Evolutionary conservation across 2,329 filamentous ascomycete species (phyloP).

Genomic region (Rhexocercosporidium sp.): DNA sequence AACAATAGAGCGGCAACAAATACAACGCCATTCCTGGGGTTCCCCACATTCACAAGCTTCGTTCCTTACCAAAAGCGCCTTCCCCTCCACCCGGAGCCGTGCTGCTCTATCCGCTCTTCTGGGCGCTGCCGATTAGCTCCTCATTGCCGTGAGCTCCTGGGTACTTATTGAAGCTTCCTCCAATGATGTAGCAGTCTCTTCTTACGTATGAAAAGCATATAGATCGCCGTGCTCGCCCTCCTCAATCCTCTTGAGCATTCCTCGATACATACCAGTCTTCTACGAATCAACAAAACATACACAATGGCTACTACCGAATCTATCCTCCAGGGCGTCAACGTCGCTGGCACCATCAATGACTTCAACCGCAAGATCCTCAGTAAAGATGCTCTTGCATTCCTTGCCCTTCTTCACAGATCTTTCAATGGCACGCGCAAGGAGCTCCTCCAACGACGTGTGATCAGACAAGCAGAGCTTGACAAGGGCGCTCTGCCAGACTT

Average conservation of each 20-base stretch:
- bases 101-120: constrained; percentile 25
- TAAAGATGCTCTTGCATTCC: constrained; percentile 87
- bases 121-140: constrained; percentile 26
- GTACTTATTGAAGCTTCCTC: constrained; percentile 11
- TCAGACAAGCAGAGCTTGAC: constrained; percentile 92
- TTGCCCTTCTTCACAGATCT: constrained; percentile 91
- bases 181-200: constrained; percentile 15
- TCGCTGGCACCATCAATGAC: constrained; percentile 80
- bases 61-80: constrained; percentile 13
- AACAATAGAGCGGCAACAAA: constrained; percentile 26
- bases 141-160: constrained; percentile 21
- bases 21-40: constrained; percentile 22
- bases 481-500: constrained; percentile 89
- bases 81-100: constrained; percentile 33
- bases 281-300: constrained; percentile 13
- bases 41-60: constrained; percentile 39
- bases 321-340: constrained; percentile 85
- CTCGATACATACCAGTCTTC: constrained; percentile 1
- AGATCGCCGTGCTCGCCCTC: constrained; percentile 17
- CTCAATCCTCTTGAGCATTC: constrained; percentile 11
- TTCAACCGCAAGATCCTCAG: constrained; percentile 89
- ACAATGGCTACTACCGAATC: constrained; percentile 72
- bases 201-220: constrained; percentile 26
- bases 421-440: constrained; percentile 90
- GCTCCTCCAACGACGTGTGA: constrained; percentile 83